Evolutionary conservation across 108 stramenopile species (phyloP), one percentile per base, ranked within the genome.

Genomic region (Fistulifera pelliculosa): DNA sequence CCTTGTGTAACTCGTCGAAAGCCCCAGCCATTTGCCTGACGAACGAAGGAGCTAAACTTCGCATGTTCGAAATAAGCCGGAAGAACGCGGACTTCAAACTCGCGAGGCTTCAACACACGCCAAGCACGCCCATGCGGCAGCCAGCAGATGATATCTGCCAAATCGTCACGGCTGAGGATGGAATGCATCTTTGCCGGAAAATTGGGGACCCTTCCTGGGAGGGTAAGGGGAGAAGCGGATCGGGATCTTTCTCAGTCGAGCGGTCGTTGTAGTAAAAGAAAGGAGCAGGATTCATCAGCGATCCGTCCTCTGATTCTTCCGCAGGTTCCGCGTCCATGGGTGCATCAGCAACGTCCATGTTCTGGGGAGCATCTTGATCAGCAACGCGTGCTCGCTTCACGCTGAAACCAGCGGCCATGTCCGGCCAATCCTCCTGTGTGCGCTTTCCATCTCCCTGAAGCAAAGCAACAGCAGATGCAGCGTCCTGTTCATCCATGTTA

Each of bases 181-280:
- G 75, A 64, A 41, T 79, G 76, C 74, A 86, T 70, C 62, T 86
- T 86, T 13, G 75, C 85, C n/a, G 79, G 79, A 45, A 86, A 86
- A 47, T 74, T 81, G 27, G 84, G 80, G 1, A 85, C 76, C 17
- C 72, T 54, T 12, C 77, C 83, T 16, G 75, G 64, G 13, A 69
- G 39, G 0, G 81, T 82, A 40, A 82, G 48, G 81, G 81, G 4
- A 62, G 78, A 16, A 82, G 44, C 0, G 83, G 79, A 69, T 85
- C 83, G 22, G 66, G 64, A 53, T 85, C 83, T 18, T 16, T 15
- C 13, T 73, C 70, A 7, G 49, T 26, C 25, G 76, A 76, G 61
- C 66, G 72, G 56, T 85, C 72, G 13, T 60, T 58, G 73, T 85
- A 85, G 22, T 74, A 66, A 59, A 76, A 82, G 54, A 61, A 76